Base-by-base conservation (phyloP, 2,329 filamentous ascomycete species). In the Ramularia endophylla region DNA sequence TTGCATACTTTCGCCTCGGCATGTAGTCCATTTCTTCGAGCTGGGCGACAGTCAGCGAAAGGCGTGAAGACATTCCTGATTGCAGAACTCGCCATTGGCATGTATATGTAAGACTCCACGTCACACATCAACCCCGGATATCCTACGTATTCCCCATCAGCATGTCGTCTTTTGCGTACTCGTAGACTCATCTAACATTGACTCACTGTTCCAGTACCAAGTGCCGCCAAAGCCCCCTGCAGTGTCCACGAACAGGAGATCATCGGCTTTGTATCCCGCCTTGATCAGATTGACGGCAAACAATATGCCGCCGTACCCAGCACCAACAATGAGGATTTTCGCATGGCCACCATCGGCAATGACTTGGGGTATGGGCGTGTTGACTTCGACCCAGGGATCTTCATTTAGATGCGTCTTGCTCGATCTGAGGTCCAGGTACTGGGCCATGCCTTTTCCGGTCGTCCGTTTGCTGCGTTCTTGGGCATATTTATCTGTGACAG, bases 1-100 rank as follows among this genome's bases (percentile, higher is more conserved):
- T 59, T 0, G 67, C 60, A 47, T 73, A 75, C 30, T 67, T 66
- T 31, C 74, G 64, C 12, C 64, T 71, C 0, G 78, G 79, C 55
- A 80, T 69, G 52, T 78, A 80, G 0, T 71, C 71, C 2, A 68
- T 78, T 57, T 81, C 76, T 45, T 81, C 77, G 2, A 81, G 65
- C 9, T 25, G 22, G 22, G 11, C 6, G 22, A 25, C 22, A 6
- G 22, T 25, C 22, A 79, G 58, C 11, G 11, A 11, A 25, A 25
- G 6, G 11, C 22, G 6, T 6, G 6, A 25, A 6, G 6, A 25
- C 11, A 25, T 25, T 11, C 11, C 6, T 11, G 6, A 25, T 6
- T 6, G 11, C 22, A 25, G 22, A 11, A 25, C 22, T 25, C 11
- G 22, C 22, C 22, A 3, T 31, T 11, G 77, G 77, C 60, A 81